Evolutionary conservation across 2,329 filamentous ascomycete species (phyloP).

Genomic region (Aspergillus ustus): DNA sequence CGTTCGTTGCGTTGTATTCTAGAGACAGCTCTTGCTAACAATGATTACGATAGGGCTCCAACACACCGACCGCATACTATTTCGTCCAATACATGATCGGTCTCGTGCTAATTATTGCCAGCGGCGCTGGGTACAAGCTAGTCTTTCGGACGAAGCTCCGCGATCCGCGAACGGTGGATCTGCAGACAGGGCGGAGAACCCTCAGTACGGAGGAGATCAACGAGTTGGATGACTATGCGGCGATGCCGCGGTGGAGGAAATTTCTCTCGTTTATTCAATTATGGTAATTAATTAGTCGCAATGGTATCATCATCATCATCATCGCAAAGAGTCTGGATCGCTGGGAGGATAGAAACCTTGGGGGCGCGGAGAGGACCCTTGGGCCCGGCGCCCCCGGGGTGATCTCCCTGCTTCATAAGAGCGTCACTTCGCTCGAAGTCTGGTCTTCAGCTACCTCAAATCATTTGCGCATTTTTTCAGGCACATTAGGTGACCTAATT

Average conservation of each 20-base stretch:
- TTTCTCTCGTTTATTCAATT: not conserved
- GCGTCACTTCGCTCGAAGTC: not conserved
- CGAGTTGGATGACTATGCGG: not conserved
- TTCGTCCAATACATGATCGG: not conserved
- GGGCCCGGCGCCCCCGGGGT: not conserved
- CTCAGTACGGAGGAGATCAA: not conserved
- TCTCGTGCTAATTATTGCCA: not conserved
- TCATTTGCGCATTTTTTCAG: too few relatives aligned
- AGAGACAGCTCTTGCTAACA: too few relatives aligned
- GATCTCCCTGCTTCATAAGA: not conserved
- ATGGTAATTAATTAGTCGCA: not conserved
- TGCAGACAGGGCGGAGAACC: too few relatives aligned
- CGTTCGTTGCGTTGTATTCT: too few relatives aligned
- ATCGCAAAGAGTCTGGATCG: not conserved
- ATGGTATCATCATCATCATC: too few relatives aligned
- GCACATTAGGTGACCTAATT: too few relatives aligned
- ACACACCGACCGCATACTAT: not conserved
- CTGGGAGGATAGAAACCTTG: not conserved
- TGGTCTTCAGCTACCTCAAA: not conserved
- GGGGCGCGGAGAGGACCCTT: not conserved
- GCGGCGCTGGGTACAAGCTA: not conserved
- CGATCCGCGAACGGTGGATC: too few relatives aligned
- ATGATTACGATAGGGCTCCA: not conserved
- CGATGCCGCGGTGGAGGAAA: not conserved
- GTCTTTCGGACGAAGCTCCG: too few relatives aligned